A percentile compares a stretch with the other conserved stretches of the same genome.
These are phyloP conservation scores for Drechslerella stenobrocha DNA, from an alignment of 2,329 filamentous ascomycete species.

Conservation along the genomic window DNA sequence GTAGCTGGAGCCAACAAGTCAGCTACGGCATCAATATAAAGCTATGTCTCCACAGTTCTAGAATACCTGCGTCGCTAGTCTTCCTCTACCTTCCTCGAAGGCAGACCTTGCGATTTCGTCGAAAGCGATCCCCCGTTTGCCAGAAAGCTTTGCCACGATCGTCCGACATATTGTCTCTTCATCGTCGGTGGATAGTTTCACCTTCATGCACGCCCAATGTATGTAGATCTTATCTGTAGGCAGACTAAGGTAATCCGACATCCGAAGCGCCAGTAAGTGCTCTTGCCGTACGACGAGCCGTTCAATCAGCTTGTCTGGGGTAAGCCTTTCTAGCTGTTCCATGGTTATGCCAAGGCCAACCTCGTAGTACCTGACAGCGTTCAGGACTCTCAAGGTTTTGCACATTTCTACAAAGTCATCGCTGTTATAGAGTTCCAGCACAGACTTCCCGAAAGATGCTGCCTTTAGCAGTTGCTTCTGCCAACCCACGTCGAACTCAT, in stretches of 20 bases:
- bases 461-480: constrained; percentile 96
- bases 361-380: constrained; percentile 87
- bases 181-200: constrained; percentile 78
- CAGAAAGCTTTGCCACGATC: constrained; percentile 82
- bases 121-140: constrained; percentile 91
- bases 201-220: constrained; percentile 95
- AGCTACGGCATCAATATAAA: constrained; percentile 1
- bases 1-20: constrained; percentile 61
- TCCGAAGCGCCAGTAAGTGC: constrained; percentile 83
- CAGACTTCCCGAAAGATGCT: constrained; percentile 95
- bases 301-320: constrained; percentile 82
- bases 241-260: constrained; percentile 83
- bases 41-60: neutral
- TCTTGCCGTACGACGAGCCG: constrained; percentile 86
- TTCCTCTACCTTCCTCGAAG: constrained; percentile 86
- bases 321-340: constrained; percentile 80
- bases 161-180: constrained; percentile 84
- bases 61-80: constrained; percentile 69
- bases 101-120: constrained; percentile 90
- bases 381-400: constrained; percentile 86
- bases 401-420: constrained; percentile 99
- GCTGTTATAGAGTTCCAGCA: constrained; percentile 94
- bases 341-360: constrained; percentile 88
- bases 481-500: constrained; percentile 87
- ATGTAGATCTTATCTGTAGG: constrained; percentile 90